These are phyloP conservation scores for Sclerotinia glacialis DNA, from an alignment of 2,329 filamentous ascomycete genomes.

Conservation along the genomic window DNA sequence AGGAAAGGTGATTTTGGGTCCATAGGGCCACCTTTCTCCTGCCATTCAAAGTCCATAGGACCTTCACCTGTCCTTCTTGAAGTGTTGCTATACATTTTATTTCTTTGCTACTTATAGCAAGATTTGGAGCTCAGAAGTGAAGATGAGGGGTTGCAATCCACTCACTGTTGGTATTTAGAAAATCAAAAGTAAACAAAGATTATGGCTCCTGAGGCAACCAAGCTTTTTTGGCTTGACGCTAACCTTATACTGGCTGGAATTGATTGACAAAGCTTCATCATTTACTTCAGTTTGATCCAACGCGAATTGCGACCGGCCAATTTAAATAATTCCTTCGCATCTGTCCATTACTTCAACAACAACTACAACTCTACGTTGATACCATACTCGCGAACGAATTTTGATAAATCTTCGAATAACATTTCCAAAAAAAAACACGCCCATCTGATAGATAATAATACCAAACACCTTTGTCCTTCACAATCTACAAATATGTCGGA, in stretches of 20 bases:
- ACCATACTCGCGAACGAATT: neutral
- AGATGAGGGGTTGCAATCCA: neutral
- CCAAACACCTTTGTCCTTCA: conserved; percentile 14
- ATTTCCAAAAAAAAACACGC: neutral
- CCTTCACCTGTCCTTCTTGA: conserved; percentile 57
- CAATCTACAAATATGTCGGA: conserved; percentile 34
- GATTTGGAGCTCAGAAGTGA: conserved; percentile 4
- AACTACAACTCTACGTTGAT: neutral
- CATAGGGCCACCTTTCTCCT: conserved; percentile 51
- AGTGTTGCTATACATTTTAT: conserved; percentile 43
- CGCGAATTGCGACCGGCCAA: conserved; percentile 14
- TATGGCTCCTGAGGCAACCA: conserved; percentile 23
- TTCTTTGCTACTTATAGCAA: neutral
- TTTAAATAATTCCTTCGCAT: conserved; percentile 5
- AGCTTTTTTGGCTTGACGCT: conserved; percentile 23
- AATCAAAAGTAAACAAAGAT: conserved; percentile 23
- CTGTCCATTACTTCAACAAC: conserved; percentile 8
- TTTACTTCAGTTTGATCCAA: conserved; percentile 1
- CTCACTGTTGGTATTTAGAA: neutral
- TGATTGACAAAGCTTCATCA: conserved; percentile 17
- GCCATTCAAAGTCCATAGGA: conserved; percentile 67
- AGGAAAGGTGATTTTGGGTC: conserved; percentile 62
- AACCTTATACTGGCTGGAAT: conserved; percentile 15
- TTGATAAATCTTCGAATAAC: neutral
- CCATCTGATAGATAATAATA: neutral